Conservation (phyloP, 768 basidiomycete species). For the Mycena amicta region DNA sequence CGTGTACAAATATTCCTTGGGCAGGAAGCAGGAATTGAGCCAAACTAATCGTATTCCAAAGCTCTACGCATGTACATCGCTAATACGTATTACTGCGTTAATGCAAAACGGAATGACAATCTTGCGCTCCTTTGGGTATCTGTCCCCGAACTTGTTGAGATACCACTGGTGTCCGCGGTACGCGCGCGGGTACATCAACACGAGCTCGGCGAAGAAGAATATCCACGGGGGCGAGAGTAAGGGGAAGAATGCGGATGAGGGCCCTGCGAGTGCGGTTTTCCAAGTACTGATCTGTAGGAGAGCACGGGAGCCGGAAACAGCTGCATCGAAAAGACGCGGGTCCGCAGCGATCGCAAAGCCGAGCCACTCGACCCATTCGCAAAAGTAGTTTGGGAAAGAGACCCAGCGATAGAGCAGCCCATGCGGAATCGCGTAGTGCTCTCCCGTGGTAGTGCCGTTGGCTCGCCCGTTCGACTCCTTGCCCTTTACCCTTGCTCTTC, state of each 20-base stretch:
- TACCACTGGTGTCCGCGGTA: slow-evolving; percentile 89
- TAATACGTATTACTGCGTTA: too few relatives aligned
- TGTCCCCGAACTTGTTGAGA: slow-evolving; percentile 64
- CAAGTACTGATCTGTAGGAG: slow-evolving; percentile 25
- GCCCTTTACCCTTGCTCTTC: slow-evolving; percentile 35
- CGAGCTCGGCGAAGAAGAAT: slow-evolving; percentile 74
- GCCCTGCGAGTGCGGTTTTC: slow-evolving; percentile 16
- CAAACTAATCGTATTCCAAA: too few relatives aligned
- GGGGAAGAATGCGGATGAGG: slow-evolving; percentile 35
- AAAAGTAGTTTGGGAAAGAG: slow-evolving; percentile 92
- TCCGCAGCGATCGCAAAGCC: slow-evolving; percentile 82
- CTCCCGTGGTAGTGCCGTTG: slow-evolving; percentile 23
- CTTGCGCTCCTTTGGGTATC: slow-evolving; percentile 78
- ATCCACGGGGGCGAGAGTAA: slow-evolving; percentile 73
- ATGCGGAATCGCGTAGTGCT: slow-evolving; percentile 80
- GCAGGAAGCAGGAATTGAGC: too few relatives aligned
- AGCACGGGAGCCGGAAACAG: slow-evolving; percentile 4
- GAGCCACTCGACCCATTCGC: slow-evolving; percentile 94
- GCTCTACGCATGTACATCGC: too few relatives aligned
- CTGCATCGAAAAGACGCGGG: slow-evolving; percentile 33
- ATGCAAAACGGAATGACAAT: slow-evolving; percentile 79
- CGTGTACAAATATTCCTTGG: too few relatives aligned
- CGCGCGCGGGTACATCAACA: slow-evolving; percentile 81
- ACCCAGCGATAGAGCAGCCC: slow-evolving; percentile 76
- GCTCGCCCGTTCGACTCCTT: not conserved